These are phyloP conservation scores for Apophysomyces ossiformis DNA, from an alignment of 371 early-diverging fungal genomes.

Conservation along the genomic window DNA sequence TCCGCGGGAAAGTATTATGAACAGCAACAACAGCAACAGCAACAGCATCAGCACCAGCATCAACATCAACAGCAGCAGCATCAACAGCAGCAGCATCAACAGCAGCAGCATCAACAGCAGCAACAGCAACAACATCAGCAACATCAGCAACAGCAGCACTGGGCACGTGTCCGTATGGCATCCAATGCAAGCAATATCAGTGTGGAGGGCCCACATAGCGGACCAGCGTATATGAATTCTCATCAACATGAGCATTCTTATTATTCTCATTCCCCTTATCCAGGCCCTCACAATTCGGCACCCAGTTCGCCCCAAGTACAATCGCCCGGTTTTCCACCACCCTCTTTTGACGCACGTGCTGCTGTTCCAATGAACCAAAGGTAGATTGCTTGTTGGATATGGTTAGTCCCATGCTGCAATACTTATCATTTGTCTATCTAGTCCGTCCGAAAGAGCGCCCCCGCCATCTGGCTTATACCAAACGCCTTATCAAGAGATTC, in stretches of 20 bases:
- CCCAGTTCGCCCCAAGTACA: slow-evolving; percentile 5
- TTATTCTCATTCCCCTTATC: slow-evolving; percentile 5
- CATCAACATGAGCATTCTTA: slow-evolving; percentile 7
- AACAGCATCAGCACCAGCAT: slow-evolving; percentile 6
- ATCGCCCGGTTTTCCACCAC: slow-evolving; percentile 8
- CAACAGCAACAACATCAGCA: slow-evolving; percentile 9
- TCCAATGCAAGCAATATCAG: slow-evolving; percentile 2
- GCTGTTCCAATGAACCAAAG: slow-evolving; percentile 7
- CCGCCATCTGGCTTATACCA: slow-evolving; percentile 8
- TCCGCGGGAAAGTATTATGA: slow-evolving; percentile 13
- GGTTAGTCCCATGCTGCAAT: neutral
- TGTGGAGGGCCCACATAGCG: neutral
- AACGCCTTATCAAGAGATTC: slow-evolving; percentile 6
- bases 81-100: slow-evolving; percentile 7
- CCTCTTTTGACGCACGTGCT: slow-evolving; percentile 1
- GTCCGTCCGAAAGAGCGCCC: slow-evolving; percentile 1
- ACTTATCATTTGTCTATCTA: neutral
- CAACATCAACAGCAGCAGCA: slow-evolving; percentile 2
- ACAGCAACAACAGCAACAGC: slow-evolving; percentile 14
- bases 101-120: neutral
- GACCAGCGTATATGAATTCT: slow-evolving; percentile 3
- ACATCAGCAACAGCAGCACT: slow-evolving; percentile 8
- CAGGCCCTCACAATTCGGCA: neutral
- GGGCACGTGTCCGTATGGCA: slow-evolving; percentile 18
- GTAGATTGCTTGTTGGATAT: neutral